Conservation (phyloP, 768 basidiomycete species). For the Phylloporus sp. region DNA sequence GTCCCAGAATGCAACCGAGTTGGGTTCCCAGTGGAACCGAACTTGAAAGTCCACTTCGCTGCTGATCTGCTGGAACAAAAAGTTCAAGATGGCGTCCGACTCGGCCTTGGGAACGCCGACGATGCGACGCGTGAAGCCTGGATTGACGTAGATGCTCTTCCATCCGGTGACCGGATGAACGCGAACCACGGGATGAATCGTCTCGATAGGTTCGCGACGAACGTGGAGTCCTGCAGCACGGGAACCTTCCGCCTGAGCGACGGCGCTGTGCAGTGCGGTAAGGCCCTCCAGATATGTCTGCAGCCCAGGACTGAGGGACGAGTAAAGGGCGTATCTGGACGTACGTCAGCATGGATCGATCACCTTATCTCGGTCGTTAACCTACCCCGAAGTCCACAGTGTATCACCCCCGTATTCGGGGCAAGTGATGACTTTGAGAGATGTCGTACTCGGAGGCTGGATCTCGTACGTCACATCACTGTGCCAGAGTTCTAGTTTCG, state of each 20-base stretch:
- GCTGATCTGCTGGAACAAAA: conserved; percentile 67
- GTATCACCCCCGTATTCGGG: conserved; percentile 77
- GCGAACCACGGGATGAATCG: conserved; percentile 74
- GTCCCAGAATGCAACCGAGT: conserved; percentile 84
- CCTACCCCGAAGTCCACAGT: conserved; percentile 73
- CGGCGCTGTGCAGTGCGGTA: conserved; percentile 69
- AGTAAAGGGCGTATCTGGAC: conserved; percentile 73
- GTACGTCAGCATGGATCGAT: conserved; percentile 3
- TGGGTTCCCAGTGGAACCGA: conserved; percentile 70
- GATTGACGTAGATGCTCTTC: conserved; percentile 81
- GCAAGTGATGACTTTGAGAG: conserved; percentile 65
- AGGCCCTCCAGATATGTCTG: conserved; percentile 74
- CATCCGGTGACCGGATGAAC: conserved; percentile 82
- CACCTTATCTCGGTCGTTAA: neutral
- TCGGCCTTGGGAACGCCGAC: conserved; percentile 77
- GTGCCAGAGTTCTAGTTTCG: conserved; percentile 76
- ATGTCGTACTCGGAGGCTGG: conserved; percentile 76
- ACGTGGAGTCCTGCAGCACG: conserved; percentile 65
- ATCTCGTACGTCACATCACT: conserved; percentile 78
- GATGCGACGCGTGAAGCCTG: conserved; percentile 77
- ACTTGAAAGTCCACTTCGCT: conserved; percentile 71
- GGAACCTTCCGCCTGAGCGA: conserved; percentile 72
- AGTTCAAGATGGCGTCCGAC: conserved; percentile 65
- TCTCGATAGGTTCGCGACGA: conserved; percentile 63
- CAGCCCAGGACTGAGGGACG: conserved; percentile 68